Conservation (phyloP, 768 basidiomycete genomes). For the Cubamyces sp. region DNA sequence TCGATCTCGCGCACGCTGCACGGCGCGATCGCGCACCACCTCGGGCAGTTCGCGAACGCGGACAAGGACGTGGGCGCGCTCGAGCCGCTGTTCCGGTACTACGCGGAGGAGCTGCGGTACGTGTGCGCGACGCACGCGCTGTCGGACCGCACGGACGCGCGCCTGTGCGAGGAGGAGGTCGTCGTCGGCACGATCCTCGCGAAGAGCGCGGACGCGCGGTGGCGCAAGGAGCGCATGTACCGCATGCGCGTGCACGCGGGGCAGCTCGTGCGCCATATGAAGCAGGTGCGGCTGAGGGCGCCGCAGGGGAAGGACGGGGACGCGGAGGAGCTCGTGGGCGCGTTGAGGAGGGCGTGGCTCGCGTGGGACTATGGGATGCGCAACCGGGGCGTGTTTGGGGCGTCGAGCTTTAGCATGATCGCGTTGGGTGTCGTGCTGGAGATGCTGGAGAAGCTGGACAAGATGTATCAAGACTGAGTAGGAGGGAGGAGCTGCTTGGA, state of each 20-base stretch:
- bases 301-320: constrained; percentile 3
- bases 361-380: constrained; percentile 62
- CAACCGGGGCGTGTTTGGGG: constrained; percentile 34
- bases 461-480: constrained; percentile 8
- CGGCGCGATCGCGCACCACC: constrained; percentile 21
- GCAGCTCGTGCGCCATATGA: constrained; percentile 55
- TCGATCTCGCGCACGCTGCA: constrained; percentile 26
- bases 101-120: constrained; percentile 68
- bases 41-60: constrained; percentile 16
- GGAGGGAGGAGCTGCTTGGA: neutral
- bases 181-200: constrained; percentile 75
- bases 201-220: constrained; percentile 62
- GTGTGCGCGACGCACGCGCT: constrained; percentile 71
- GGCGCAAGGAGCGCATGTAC: constrained; percentile 58
- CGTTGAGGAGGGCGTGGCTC: constrained; percentile 58
- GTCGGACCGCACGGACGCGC: constrained; percentile 70
- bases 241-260: constrained; percentile 63
- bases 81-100: constrained; percentile 49
- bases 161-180: constrained; percentile 70
- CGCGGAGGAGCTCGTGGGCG: constrained; percentile 20
- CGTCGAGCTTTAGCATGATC: constrained; percentile 71
- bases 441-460: constrained; percentile 50
- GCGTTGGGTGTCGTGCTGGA: constrained; percentile 62
- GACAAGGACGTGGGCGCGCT: constrained; percentile 32
- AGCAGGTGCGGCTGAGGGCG: constrained; percentile 37